These are phyloP conservation scores for Monosporascus cannonballus DNA, from an alignment of 2,329 filamentous ascomycete genomes.

Conservation along the genomic window DNA sequence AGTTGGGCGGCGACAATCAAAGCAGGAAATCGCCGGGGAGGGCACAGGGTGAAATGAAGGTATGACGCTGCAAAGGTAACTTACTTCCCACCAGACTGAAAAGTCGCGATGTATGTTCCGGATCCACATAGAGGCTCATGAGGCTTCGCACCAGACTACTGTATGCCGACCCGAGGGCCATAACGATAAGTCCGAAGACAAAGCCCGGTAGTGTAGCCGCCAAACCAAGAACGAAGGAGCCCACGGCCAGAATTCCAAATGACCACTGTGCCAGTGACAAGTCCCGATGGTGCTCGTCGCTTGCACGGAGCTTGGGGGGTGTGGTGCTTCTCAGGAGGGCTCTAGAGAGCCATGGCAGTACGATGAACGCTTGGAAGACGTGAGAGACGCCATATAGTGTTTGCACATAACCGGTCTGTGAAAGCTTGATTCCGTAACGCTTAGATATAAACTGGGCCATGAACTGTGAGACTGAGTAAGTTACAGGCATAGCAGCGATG, in stretches of 20 bases:
- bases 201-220: constrained; percentile 20
- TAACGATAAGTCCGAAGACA: constrained; percentile 21
- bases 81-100: constrained; percentile 22
- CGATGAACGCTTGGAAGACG: constrained; percentile 18
- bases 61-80: background rate
- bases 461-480: constrained; percentile 15
- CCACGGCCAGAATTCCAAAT: constrained; percentile 16
- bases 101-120: constrained; percentile 23
- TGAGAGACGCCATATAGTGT: constrained; percentile 21
- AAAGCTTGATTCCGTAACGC: constrained; percentile 22
- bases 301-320: constrained; percentile 10
- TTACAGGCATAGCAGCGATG: constrained; percentile 13
- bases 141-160: constrained; percentile 21
- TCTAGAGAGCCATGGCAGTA: constrained; percentile 21
- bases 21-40: background rate
- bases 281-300: constrained; percentile 22
- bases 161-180: constrained; percentile 23
- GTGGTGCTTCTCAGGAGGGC: constrained; percentile 14
- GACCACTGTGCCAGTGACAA: constrained; percentile 21
- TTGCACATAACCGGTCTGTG: constrained; percentile 26
- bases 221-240: constrained; percentile 17
- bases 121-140: constrained; percentile 25
- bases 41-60: background rate
- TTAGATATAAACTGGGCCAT: constrained; percentile 27
- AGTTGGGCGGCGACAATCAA: too few species aligned